Evolutionary conservation across 306 rosid species (phyloP), one percentile per base, ranked within the genome.

Genomic region (Vigna reflexopilosa): DNA sequence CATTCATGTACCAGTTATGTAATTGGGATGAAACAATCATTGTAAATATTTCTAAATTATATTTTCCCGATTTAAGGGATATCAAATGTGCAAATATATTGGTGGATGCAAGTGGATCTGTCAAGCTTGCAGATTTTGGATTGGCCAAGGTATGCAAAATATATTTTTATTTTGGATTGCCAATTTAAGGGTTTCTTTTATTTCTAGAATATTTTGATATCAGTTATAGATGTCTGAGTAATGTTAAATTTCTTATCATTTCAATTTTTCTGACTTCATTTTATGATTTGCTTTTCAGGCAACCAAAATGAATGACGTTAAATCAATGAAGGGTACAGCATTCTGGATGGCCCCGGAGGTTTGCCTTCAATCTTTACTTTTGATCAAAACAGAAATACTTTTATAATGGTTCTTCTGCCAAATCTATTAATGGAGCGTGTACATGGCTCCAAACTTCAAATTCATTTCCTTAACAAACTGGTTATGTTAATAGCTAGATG

Each of bases 331-430:
- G 84, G 98, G 98, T 42, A 92, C 98, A 79, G 89, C 97, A 79
- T 89, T 77, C 82, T 95, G 98, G 98, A 95, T 95, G 98, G 98
- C 98, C 19, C 98, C 98, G 59, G 98, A 95, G 98, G 98, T 95
- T 82, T 88, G 91, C 70, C 78, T 77, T 80, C 79, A 54, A 70
- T 42, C 82, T 82, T 76, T 30, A 51, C 34, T 79, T 77, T 30
- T 30, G 34, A 30, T 4, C 57, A 42, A 58, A 72, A 63, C 0
- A 67, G 3, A 57, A 81, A 78, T 64, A 50, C 57, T 52, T 20
- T 52, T 38, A 40, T 28, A 45, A 12, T 73, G 17, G 59, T 45
- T 67, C 66, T 51, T 69, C 17, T 74, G 19, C 64, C 51, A 49
- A 77, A 58, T 77, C 81, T 77, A 47, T 56, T 48, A 2, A 38